Conservation (phyloP, 768 basidiomycete genomes). For the Gloeostereum incarnatum region DNA sequence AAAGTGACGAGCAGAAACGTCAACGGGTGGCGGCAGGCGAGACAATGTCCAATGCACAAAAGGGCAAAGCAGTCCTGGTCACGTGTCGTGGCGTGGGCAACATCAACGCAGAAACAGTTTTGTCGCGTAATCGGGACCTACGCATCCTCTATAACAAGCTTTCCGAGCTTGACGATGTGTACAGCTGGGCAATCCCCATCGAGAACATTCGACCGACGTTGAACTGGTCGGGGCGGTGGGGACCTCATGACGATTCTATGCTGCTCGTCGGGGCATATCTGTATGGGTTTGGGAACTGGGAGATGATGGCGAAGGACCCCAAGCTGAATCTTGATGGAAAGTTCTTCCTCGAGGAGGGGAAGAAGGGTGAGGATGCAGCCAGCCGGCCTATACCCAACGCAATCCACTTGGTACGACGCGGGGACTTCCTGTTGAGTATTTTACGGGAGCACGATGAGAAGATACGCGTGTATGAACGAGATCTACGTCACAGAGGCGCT, state of each 20-base stretch:
- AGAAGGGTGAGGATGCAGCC: conserved; percentile 82
- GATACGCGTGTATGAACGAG: conserved; percentile 80
- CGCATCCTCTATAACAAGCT: conserved; percentile 81
- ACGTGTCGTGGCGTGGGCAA: conserved; percentile 83
- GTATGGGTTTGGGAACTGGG: conserved; percentile 97
- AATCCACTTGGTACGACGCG: conserved; percentile 94
- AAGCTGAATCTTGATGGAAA: conserved; percentile 81
- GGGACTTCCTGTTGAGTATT: conserved; percentile 84
- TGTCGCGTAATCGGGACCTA: conserved; percentile 83
- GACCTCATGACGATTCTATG: conserved; percentile 86
- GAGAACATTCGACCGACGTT: conserved; percentile 91
- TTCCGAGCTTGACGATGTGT: conserved; percentile 59
- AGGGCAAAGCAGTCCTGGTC: conserved; percentile 95
- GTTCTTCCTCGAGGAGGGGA: conserved; percentile 97
- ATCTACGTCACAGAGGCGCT: conserved; percentile 61
- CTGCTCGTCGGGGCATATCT: conserved; percentile 88
- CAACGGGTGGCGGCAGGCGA: conserved; percentile 73
- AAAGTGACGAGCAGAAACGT: conserved; percentile 77
- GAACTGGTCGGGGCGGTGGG: conserved; percentile 97
- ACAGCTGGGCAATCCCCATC: conserved; percentile 82
- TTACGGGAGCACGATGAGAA: conserved; percentile 87
- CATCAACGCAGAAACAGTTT: conserved; percentile 96
- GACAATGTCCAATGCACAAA: conserved; percentile 84
- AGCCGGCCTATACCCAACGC: conserved; percentile 92
- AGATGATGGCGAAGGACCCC: conserved; percentile 84